Evolutionary conservation across 257 asterid genomes (phyloP).

Genomic region (Datura wrightii): DNA sequence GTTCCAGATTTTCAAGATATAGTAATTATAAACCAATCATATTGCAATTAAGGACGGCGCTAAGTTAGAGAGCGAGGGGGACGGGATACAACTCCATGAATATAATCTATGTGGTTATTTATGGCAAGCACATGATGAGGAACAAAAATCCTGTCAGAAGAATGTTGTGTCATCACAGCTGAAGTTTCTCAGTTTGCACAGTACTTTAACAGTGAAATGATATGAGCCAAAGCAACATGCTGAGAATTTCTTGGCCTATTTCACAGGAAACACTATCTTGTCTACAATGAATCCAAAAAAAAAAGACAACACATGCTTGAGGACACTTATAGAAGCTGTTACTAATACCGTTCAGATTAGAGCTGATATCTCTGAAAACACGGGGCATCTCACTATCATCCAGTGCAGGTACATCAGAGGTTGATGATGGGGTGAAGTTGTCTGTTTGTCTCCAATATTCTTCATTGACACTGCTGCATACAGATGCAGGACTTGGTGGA

Average conservation of each 20-base stretch:
- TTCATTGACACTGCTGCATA: slow-evolving; percentile 80
- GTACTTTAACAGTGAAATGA: background rate
- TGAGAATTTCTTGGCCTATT: background rate
- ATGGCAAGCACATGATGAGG: background rate
- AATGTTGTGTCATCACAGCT: background rate
- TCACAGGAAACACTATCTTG: background rate
- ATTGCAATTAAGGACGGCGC: background rate
- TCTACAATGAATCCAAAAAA: background rate
- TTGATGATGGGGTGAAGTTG: slow-evolving; percentile 67
- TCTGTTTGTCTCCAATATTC: slow-evolving; percentile 76
- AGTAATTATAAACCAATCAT: background rate
- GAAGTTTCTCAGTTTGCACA: slow-evolving; percentile 15
- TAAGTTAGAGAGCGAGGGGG: background rate
- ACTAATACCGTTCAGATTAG: slow-evolving; percentile 76
- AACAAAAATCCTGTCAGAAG: background rate
- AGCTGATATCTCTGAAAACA: slow-evolving; percentile 83
- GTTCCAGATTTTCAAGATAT: slow-evolving; percentile 19
- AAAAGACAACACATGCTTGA: background rate
- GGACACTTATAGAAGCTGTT: background rate
- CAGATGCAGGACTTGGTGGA: slow-evolving; percentile 99
- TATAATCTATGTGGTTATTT: slow-evolving; percentile 5
- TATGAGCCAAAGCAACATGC: slow-evolving; percentile 6
- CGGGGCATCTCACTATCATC: slow-evolving; percentile 72
- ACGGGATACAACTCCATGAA: background rate
- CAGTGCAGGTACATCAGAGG: slow-evolving; percentile 60